Base-by-base conservation (phyloP, 176 grass and related monocot species). In the Zizania latifolia region DNA sequence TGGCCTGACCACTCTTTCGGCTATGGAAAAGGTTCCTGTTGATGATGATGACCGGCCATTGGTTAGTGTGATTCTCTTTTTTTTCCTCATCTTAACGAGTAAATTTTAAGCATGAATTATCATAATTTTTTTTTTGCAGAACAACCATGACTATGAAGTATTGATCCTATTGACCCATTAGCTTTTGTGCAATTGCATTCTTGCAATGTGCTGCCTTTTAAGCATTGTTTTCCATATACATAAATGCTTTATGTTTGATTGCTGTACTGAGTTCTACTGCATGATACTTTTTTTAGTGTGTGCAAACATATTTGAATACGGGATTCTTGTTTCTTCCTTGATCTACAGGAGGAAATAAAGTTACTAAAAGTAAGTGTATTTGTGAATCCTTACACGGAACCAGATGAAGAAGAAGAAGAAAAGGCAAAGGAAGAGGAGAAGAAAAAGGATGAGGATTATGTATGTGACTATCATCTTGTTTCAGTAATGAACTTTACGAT, bases 11-110 rank as follows among this genome's bases (percentile, higher is more conserved):
- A 90, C 91, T 6, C 86, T 98, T 92, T 74, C 84, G 21, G 43
- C 75, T 60, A 94, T 98, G 94, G 94, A 98, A 81, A 98, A 94
- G 78, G 89, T 98, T 84, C 78, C 90, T 72, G 89, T 93, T 75
- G 94, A 98, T 65, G 86, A 98, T 62, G 89, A 92, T n/a, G 94
- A 98, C 43, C 78, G 86, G 21, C 94, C 94, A 78, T 81, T 88
- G 88, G 94, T 94, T 67, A 89, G 94, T 89, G 85, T 39, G 22
- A 35, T 50, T 8, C 43, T 74, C 6, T 29, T 37, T 10, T 40
- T 46, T 74, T 26, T 65, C 69, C n/a, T 12, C 26, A 64, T 33
- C 51, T 64, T 39, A 38, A 38, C 48, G n/a, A n/a, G n/a, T 41
- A 15, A 31, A 1, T 11, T 19, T 65, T 37, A 15, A 14, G 14